Evolutionary conservation across 2,329 filamentous ascomycete genomes (phyloP).

Genomic region (Reticulascus tulasneorum): DNA sequence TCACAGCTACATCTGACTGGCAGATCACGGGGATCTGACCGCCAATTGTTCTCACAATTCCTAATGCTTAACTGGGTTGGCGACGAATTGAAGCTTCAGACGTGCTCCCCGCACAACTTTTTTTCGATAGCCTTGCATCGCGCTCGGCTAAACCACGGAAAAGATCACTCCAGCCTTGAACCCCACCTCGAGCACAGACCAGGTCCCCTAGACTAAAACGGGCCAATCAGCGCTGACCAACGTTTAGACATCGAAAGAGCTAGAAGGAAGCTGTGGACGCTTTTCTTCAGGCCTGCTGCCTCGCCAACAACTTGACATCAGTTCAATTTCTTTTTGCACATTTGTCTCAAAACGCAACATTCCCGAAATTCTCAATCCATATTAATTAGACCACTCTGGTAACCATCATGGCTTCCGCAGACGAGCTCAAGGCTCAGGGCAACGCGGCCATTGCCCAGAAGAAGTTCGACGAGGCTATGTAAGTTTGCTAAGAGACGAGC

Average conservation of each 20-base stretch:
- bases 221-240: conserved; percentile 25
- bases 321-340: conserved; percentile 5
- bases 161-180: conserved; percentile 14
- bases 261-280: conserved; percentile 31
- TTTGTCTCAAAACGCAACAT: background rate
- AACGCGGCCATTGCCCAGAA: conserved; percentile 98
- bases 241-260: conserved; percentile 35
- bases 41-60: too few relatives aligned
- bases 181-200: conserved; percentile 12
- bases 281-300: conserved; percentile 13
- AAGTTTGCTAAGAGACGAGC: conserved; percentile 46
- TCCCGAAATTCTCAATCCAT: conserved; percentile 2
- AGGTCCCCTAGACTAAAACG: conserved; percentile 17
- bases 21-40: too few relatives aligned
- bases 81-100: too few relatives aligned
- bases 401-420: conserved; percentile 52
- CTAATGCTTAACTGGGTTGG: too few relatives aligned
- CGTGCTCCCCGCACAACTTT: too few relatives aligned
- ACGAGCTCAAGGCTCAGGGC: conserved; percentile 91
- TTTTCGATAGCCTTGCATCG: too few relatives aligned
- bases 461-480: conserved; percentile 95
- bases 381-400: background rate
- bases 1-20: too few relatives aligned
- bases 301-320: conserved; percentile 3
- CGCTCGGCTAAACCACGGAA: too few relatives aligned